phyloP scores from a whole-genome alignment of 257 asterid species.

The Solanum appendiculatum region DNA sequence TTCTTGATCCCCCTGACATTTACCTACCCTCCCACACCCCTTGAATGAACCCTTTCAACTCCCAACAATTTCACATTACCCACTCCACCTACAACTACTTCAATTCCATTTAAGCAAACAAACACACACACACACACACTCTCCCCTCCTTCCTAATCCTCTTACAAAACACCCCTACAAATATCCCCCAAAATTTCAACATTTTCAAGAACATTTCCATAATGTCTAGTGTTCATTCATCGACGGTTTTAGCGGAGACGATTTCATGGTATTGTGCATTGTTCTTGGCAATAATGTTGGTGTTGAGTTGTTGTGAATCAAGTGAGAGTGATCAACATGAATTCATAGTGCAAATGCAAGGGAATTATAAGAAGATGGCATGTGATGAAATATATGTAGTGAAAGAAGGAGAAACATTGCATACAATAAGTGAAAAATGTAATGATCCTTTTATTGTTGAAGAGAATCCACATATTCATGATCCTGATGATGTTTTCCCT shows the following conservation, averaged over 20 bases:
- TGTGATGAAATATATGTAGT: constrained; percentile 64
- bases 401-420: constrained; percentile 57
- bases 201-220: neutral
- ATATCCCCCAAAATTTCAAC: neutral
- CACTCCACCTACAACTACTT: neutral
- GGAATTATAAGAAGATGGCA: neutral
- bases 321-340: constrained; percentile 10
- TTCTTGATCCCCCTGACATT: constrained; percentile 7
- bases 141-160: neutral
- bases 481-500: constrained; percentile 70
- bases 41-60: constrained; percentile 16
- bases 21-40: constrained; percentile 12
- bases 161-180: constrained; percentile 3
- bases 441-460: constrained; percentile 65
- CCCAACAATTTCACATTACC: neutral
- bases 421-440: constrained; percentile 55
- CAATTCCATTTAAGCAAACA: neutral
- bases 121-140: neutral
- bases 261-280: constrained; percentile 48
- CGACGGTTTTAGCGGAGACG: constrained; percentile 32
- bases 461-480: constrained; percentile 71
- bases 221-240: constrained; percentile 22
- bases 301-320: constrained; percentile 51
- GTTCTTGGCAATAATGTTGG: constrained; percentile 41
- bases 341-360: neutral